Base-by-base conservation (phyloP, 108 stramenopile genomes). In the Nitzschia sp. region DNA sequence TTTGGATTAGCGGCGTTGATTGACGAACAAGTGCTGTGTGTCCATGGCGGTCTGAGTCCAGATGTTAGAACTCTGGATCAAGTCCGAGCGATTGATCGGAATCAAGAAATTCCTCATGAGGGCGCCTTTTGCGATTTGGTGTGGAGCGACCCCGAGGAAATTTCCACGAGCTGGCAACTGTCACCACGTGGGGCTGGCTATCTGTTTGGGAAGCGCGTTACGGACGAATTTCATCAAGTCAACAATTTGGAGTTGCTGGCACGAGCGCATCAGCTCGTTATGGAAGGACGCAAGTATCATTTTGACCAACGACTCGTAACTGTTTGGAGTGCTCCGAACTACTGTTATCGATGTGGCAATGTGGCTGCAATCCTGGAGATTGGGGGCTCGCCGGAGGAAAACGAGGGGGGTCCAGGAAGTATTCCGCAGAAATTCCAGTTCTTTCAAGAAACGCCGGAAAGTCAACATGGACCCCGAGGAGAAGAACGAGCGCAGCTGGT, bases 111-210 rank as follows among this genome's bases (percentile, higher is more conserved):
- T 9, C 99, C 99, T 13, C 99, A 99, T 70, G 99, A 99, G 66
- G 99, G 99, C 19, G 95, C 98, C 48, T 97, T 99, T 93, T 98
- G 97, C 72, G 99, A 99, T 85, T 83, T 99, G 57, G 91, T 99
- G 5, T 99, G 99, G 99, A 72, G 90, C 82, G 99, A 99, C 75
- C 99, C 99, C 2, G 99, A 99, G 73, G 99, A 99, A 61, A 85
- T 98, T 62, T 83, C 59, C 57, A 82, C 68, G 24, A 66, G 76
- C 21, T 84, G 86, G 86, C 77, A 80, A 65, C 51, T 87, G 29
- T 78, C 76, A 17, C 95, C 95, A 1, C 77, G 97, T 23, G 97
- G 97, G 3, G 97, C 97, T 2, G 97, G 97, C 19, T 98, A 94
- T 79, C 61, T 95, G 18, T 98, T 98, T 75, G 97, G 97, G 13